A percentile compares a stretch with the other conserved stretches of the same genome.
phyloP scores from a whole-genome alignment of 495 filamentous ascomycete genomes.

The Aspergillus panamensis region DNA sequence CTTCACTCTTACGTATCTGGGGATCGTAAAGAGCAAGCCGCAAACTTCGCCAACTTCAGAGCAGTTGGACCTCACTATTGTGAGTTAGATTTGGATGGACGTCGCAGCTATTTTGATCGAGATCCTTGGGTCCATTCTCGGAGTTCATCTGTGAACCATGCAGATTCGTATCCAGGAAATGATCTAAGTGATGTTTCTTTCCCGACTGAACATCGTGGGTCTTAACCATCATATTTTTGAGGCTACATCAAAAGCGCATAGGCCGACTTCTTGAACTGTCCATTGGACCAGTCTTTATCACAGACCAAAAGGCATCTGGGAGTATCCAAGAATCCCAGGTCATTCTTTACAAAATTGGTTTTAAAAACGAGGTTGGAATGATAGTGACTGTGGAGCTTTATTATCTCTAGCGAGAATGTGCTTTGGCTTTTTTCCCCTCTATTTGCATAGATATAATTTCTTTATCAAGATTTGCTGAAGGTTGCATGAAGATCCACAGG shows the following conservation, averaged over 20 bases:
- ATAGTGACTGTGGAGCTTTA: neutral
- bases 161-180: neutral
- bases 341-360: too few relatives aligned
- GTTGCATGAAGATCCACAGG: neutral
- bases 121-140: conserved; percentile 14
- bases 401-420: neutral
- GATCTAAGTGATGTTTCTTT: neutral
- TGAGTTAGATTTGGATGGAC: conserved; percentile 12
- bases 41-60: conserved; percentile 21
- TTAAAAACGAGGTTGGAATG: too few relatives aligned
- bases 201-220: neutral
- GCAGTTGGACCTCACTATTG: conserved; percentile 8
- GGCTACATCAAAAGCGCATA: too few relatives aligned
- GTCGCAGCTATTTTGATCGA: conserved; percentile 27
- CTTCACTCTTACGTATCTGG: conserved; percentile 20
- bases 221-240: neutral
- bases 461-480: neutral
- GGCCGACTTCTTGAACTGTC: too few relatives aligned
- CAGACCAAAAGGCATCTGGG: too few relatives aligned
- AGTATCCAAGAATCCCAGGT: too few relatives aligned
- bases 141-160: neutral
- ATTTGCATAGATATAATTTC: neutral
- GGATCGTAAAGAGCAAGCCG: conserved; percentile 4
- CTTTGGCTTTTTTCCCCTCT: neutral
- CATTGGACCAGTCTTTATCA: too few relatives aligned